Percentiles rank a stretch among this genome's conserved stretches.
phyloP scores from a whole-genome alignment of 2,329 filamentous ascomycete species.

The Phialophora tarda region DNA sequence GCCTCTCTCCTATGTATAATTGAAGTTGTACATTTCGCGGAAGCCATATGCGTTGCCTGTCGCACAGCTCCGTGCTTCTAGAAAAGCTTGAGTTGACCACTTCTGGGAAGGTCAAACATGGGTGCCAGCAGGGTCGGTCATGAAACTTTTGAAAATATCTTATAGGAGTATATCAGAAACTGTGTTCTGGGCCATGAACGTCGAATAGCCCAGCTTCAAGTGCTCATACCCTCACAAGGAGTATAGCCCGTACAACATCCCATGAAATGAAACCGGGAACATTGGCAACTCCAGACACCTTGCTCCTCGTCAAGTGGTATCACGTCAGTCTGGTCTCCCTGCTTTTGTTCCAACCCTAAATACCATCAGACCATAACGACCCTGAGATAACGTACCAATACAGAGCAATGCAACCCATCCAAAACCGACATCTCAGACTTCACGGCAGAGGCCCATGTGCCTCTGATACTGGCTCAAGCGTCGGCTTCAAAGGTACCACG shows the following conservation, averaged over 20 bases:
- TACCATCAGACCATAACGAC: background rate
- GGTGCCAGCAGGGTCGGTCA: background rate
- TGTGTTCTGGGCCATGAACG: background rate
- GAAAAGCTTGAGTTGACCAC: background rate
- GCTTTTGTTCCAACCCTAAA: background rate
- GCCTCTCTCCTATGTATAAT: background rate
- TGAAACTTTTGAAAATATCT: background rate
- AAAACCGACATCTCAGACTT: background rate
- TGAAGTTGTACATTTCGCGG: background rate
- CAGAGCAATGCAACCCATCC: background rate
- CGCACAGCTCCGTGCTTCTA: background rate
- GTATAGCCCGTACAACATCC: background rate
- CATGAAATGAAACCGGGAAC: background rate
- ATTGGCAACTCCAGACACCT: background rate
- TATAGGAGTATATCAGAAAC: background rate
- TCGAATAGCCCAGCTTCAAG: background rate
- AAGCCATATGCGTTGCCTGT: background rate
- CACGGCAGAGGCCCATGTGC: constrained; percentile 25
- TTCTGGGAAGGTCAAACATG: background rate
- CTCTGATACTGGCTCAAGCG: constrained; percentile 20
- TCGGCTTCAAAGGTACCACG: constrained; percentile 21
- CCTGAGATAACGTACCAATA: background rate
- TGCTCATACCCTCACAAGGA: background rate
- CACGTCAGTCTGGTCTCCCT: background rate
- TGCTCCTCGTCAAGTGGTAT: constrained; percentile 5